These are phyloP conservation scores for Panaeolus papilionaceus DNA, from an alignment of 768 basidiomycete species.

Conservation along the genomic window DNA sequence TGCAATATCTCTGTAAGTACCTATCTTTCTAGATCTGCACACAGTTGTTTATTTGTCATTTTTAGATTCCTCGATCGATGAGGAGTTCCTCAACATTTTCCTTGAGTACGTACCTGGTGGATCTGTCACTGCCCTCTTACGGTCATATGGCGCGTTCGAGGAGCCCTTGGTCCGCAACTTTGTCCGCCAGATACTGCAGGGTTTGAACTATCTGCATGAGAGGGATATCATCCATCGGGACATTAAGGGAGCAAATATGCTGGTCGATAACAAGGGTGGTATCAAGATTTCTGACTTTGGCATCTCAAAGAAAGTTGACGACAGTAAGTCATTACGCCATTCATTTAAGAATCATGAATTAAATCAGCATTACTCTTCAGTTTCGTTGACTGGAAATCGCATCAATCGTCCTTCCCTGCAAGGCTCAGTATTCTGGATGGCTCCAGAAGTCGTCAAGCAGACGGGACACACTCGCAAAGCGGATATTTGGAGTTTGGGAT, in stretches of 20 bases:
- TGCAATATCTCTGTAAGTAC: constrained; percentile 92
- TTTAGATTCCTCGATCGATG: constrained; percentile 92
- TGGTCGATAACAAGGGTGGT: constrained; percentile 97
- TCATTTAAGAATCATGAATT: constrained; percentile 1
- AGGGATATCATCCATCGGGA: constrained; percentile 96
- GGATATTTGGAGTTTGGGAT: constrained; percentile 97
- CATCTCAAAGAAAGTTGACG: constrained; percentile 96
- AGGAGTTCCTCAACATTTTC: constrained; percentile 93
- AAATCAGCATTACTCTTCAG: constrained; percentile 32
- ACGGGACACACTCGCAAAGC: constrained; percentile 90
- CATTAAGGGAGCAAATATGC: constrained; percentile 98
- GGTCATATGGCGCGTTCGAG: constrained; percentile 94
- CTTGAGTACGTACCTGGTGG: constrained; percentile 97
- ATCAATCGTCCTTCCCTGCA: constrained; percentile 92
- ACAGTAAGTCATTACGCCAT: constrained; percentile 65
- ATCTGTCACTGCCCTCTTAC: constrained; percentile 87
- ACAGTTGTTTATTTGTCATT: constrained; percentile 11
- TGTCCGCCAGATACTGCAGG: constrained; percentile 88
- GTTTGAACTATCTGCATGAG: constrained; percentile 90
- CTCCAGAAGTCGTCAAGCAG: constrained; percentile 98
- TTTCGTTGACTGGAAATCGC: constrained; percentile 62
- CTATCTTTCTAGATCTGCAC: constrained; percentile 9
- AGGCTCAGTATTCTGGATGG: constrained; percentile 99
- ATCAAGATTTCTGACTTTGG: constrained; percentile 98
- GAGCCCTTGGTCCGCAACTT: constrained; percentile 92